Percentiles rank a stretch among this genome's conserved stretches.
Conservation (phyloP, 306 rosid species). For the Dryas octopetala region DNA sequence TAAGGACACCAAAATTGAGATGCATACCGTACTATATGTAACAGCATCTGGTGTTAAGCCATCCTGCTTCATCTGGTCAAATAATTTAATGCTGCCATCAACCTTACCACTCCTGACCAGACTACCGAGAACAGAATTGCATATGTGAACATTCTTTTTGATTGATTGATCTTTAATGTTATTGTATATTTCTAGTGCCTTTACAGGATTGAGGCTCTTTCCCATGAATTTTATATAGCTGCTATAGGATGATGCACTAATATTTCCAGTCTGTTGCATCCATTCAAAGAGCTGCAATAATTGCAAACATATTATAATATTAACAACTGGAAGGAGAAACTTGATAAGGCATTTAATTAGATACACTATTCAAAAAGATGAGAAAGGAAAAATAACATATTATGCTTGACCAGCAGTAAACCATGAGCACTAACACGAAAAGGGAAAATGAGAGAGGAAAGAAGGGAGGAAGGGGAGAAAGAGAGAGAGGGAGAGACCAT, state of each 20-base stretch:
- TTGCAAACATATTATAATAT: neutral
- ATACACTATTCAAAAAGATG: neutral
- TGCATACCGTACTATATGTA: constrained; percentile 84
- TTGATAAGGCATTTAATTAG: neutral
- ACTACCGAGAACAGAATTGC: constrained; percentile 79
- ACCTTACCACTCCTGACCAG: constrained; percentile 64
- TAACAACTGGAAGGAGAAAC: constrained; percentile 11
- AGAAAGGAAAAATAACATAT: neutral
- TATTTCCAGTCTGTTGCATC: constrained; percentile 77
- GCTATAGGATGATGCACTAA: constrained; percentile 63
- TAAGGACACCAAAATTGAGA: neutral
- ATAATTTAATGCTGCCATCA: constrained; percentile 55
- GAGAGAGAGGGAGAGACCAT: neutral
- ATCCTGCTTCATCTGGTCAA: constrained; percentile 72
- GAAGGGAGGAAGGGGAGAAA: neutral
- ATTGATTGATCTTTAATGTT: constrained; percentile 56
- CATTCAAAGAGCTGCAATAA: constrained; percentile 79
- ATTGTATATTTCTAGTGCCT: constrained; percentile 56
- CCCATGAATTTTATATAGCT: constrained; percentile 70
- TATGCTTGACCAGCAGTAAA: neutral
- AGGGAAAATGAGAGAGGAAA: neutral
- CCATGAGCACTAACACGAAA: neutral
- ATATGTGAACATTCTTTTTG: constrained; percentile 54
- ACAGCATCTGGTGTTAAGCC: constrained; percentile 72
- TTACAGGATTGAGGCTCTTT: constrained; percentile 55